phyloP scores from a whole-genome alignment of 2,329 filamentous ascomycete genomes.

The Cordyceps cicadae region DNA sequence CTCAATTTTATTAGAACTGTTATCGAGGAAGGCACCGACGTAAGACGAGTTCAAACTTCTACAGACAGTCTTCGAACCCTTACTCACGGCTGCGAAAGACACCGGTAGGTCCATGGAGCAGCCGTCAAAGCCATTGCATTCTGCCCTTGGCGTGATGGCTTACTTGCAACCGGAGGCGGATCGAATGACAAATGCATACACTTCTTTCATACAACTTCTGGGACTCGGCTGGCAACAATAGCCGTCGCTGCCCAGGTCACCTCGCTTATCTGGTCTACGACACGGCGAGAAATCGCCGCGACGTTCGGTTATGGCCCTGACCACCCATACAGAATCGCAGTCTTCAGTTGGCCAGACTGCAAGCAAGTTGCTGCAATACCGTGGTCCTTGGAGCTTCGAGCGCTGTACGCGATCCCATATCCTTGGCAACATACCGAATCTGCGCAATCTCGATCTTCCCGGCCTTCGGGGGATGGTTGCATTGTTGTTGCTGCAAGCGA shows the following conservation, averaged over 20 bases:
- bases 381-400: constrained; percentile 71
- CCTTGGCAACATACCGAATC: constrained; percentile 41
- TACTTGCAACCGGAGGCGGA: constrained; percentile 86
- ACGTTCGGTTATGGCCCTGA: constrained; percentile 93
- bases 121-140: constrained; percentile 97
- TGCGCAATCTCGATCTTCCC: constrained; percentile 18
- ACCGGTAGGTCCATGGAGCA: constrained; percentile 71
- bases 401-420: constrained; percentile 82
- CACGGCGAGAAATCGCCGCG: constrained; percentile 76
- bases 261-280: constrained; percentile 81
- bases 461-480: constrained; percentile 41
- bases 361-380: constrained; percentile 76
- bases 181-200: constrained; percentile 93
- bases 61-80: constrained; percentile 38
- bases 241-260: constrained; percentile 91
- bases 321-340: constrained; percentile 79
- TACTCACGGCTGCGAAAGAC: constrained; percentile 49
- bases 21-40: constrained; percentile 14
- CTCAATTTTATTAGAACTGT: background rate
- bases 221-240: constrained; percentile 79
- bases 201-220: constrained; percentile 84
- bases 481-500: constrained; percentile 90
- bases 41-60: constrained; percentile 22
- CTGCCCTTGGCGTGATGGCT: constrained; percentile 82
- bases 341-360: constrained; percentile 93